Evolutionary conservation across 2,329 filamentous ascomycete genomes (phyloP).

Genomic region (Penicillium sp.): DNA sequence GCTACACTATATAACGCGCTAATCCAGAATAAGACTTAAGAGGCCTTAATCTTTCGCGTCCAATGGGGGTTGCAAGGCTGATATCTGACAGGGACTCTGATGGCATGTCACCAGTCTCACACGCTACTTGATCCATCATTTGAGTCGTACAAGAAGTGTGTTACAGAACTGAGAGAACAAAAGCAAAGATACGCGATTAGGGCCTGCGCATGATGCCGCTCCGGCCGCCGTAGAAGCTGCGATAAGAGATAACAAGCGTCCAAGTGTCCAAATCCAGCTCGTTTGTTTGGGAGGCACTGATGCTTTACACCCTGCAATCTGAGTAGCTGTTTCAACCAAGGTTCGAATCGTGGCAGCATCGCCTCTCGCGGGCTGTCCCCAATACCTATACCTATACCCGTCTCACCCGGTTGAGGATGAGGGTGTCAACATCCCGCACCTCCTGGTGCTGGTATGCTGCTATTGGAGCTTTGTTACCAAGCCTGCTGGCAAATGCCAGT

Average conservation of each 20-base stretch:
- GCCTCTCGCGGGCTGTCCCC: conserved; percentile 7
- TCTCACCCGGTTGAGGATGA: conserved; percentile 20
- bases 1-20: no score
- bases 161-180: no score
- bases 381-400: conserved; percentile 1
- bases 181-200: not conserved
- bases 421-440: conserved; percentile 12
- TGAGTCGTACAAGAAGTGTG: no score
- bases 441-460: conserved; percentile 33
- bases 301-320: conserved; percentile 1
- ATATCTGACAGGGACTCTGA: no score
- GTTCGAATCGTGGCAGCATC: not conserved
- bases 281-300: conserved; percentile 3
- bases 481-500: conserved; percentile 27
- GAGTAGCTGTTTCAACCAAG: not conserved
- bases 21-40: no score
- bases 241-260: conserved; percentile 20
- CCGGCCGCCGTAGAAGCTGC: conserved; percentile 28
- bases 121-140: no score
- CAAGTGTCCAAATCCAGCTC: conserved; percentile 31
- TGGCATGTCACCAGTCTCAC: no score
- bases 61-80: no score
- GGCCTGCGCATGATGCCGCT: conserved; percentile 31
- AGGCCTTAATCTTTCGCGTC: no score
- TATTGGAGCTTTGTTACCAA: conserved; percentile 24